A percentile compares a stretch with the other conserved stretches of the same genome.
Evolutionary conservation across 768 basidiomycete species (phyloP).

Genomic region (Austroboletus festivus): DNA sequence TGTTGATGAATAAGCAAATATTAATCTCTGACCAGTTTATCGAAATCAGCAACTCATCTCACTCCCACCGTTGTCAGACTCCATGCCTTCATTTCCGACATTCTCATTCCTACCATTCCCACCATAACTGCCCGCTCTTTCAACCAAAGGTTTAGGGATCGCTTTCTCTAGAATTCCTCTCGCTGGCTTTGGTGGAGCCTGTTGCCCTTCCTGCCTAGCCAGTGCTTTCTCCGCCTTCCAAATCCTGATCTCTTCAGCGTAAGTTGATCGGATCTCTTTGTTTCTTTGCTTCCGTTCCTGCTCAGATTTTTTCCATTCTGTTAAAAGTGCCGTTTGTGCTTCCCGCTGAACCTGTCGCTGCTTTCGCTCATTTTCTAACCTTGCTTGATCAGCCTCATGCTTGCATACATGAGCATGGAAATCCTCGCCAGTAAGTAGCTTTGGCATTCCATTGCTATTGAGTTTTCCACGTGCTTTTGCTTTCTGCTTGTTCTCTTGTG

Average conservation of each 20-base stretch:
- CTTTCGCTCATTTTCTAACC: background rate
- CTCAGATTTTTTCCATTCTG: background rate
- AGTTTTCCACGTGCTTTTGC: background rate
- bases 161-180: background rate
- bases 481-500: background rate
- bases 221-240: background rate
- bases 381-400: background rate
- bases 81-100: background rate
- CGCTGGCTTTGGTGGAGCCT: background rate
- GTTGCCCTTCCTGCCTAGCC: background rate
- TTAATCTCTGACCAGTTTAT: no score
- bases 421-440: background rate
- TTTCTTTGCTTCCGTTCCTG: background rate
- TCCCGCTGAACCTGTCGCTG: no score
- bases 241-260: no score
- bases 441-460: background rate
- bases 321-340: background rate
- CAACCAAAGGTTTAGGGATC: background rate
- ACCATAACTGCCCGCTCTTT: background rate
- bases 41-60: no score
- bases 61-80: background rate
- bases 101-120: background rate
- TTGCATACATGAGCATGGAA: no score
- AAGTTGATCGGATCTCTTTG: no score
- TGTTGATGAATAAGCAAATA: background rate